phyloP scores from a whole-genome alignment of 768 basidiomycete genomes.

The Psilocybe azurescens region DNA sequence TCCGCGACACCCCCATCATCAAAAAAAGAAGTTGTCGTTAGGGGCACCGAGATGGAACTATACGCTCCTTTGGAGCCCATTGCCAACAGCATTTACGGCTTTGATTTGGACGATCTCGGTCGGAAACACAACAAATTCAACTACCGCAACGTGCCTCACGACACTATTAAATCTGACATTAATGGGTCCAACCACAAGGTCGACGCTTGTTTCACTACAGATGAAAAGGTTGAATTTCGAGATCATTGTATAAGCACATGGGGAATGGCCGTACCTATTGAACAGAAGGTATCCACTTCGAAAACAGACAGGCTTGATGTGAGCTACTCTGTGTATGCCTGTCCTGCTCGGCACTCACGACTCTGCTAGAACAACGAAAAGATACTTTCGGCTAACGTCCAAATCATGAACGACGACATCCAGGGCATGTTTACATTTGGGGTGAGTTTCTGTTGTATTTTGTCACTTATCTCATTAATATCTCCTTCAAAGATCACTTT shows the following conservation, averaged over 20 bases:
- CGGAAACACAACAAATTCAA: no score
- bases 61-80: background rate
- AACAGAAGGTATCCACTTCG: background rate
- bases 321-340: background rate
- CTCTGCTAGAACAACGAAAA: background rate
- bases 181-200: background rate
- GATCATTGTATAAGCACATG: background rate
- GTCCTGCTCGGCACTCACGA: no score
- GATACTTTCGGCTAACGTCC: background rate
- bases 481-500: background rate
- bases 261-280: background rate
- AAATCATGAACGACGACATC: conserved; percentile 3
- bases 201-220: background rate
- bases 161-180: background rate
- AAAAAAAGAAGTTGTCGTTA: background rate
- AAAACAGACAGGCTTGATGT: background rate
- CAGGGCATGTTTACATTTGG: background rate
- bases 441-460: background rate
- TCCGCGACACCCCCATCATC: background rate
- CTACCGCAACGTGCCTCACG: background rate
- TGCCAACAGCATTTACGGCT: background rate
- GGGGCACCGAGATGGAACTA: background rate
- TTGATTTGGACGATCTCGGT: background rate
- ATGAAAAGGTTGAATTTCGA: background rate
- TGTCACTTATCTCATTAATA: background rate